These are phyloP conservation scores for Multifurca ochricompacta DNA, from an alignment of 768 basidiomycete species.

Conservation along the genomic window DNA sequence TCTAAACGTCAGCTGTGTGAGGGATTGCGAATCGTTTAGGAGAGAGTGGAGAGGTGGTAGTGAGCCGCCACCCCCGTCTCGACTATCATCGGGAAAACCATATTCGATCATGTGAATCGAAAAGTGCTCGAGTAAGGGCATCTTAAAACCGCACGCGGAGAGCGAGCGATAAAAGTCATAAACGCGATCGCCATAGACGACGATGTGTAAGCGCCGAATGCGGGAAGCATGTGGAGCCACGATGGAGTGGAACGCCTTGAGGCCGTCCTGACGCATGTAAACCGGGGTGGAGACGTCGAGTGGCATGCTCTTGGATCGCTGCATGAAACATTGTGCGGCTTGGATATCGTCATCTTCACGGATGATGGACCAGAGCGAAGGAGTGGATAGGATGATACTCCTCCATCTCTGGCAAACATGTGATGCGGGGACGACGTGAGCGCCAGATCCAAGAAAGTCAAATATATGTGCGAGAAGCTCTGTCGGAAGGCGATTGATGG, in stretches of 20 bases:
- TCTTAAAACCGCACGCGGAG: background rate
- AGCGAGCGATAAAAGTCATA: slow-evolving; percentile 7
- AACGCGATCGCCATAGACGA: slow-evolving; percentile 3
- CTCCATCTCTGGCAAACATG: slow-evolving; percentile 11
- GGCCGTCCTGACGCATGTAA: background rate
- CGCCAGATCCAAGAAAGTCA: background rate
- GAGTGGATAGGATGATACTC: background rate
- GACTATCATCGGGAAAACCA: background rate
- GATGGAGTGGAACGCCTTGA: background rate
- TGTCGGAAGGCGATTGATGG: slow-evolving; percentile 6
- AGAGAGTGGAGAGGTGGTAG: background rate
- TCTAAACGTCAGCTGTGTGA: background rate
- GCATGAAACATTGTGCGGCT: background rate
- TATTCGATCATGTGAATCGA: slow-evolving; percentile 8
- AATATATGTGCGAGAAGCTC: slow-evolving; percentile 14
- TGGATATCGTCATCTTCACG: background rate
- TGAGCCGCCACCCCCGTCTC: too few relatives aligned
- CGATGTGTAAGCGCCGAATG: background rate
- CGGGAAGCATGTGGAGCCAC: background rate
- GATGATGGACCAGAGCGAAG: slow-evolving; percentile 9
- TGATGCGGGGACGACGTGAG: slow-evolving; percentile 2
- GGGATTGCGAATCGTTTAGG: background rate
- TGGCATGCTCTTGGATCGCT: background rate
- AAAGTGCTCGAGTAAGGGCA: slow-evolving; percentile 3
- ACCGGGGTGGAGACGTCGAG: slow-evolving; percentile 6